Conservation (phyloP, 441 rosid species). For the Erysimum pusillum region DNA sequence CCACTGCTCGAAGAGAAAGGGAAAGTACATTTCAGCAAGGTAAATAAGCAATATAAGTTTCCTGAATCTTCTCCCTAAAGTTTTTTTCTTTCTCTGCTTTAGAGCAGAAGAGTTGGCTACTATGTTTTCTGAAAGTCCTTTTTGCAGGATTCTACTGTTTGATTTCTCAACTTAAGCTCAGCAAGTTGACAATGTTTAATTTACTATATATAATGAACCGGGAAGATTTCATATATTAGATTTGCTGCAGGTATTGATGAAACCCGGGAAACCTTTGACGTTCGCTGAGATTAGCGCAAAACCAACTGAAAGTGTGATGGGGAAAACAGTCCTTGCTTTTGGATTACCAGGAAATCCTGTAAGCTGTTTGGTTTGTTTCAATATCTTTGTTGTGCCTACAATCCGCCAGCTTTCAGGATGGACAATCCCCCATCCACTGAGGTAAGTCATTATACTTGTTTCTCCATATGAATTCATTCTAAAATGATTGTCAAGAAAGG, state of each 20-base stretch:
- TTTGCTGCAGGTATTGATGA: slow-evolving; percentile 83
- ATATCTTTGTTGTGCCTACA: slow-evolving; percentile 86
- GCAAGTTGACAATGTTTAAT: slow-evolving; percentile 17
- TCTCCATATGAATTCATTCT: slow-evolving; percentile 8
- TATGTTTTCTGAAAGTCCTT: slow-evolving; percentile 5
- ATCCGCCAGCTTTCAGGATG: slow-evolving; percentile 88
- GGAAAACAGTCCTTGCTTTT: slow-evolving; percentile 79
- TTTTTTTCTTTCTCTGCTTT: slow-evolving; percentile 10
- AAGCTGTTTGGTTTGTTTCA: slow-evolving; percentile 91
- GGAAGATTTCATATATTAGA: slow-evolving; percentile 14
- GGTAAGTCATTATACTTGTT: slow-evolving; percentile 55
- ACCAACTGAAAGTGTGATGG: slow-evolving; percentile 43
- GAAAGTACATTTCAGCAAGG: slow-evolving; percentile 80
- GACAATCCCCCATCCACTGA: slow-evolving; percentile 74
- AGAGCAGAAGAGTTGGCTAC: slow-evolving; percentile 8
- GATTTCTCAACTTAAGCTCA: background rate
- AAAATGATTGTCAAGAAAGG: background rate
- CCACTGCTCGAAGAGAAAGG: slow-evolving; percentile 85
- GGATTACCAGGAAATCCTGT: slow-evolving; percentile 99
- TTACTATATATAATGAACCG: background rate
- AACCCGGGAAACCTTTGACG: slow-evolving; percentile 94
- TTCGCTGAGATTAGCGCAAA: slow-evolving; percentile 76
- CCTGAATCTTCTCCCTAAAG: slow-evolving; percentile 16
- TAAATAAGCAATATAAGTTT: slow-evolving; percentile 40
- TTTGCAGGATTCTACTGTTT: slow-evolving; percentile 24